Percentiles rank a stretch among this genome's conserved stretches.
phyloP scores from a whole-genome alignment of 257 asterid genomes.

The Solanum etuberosum region DNA sequence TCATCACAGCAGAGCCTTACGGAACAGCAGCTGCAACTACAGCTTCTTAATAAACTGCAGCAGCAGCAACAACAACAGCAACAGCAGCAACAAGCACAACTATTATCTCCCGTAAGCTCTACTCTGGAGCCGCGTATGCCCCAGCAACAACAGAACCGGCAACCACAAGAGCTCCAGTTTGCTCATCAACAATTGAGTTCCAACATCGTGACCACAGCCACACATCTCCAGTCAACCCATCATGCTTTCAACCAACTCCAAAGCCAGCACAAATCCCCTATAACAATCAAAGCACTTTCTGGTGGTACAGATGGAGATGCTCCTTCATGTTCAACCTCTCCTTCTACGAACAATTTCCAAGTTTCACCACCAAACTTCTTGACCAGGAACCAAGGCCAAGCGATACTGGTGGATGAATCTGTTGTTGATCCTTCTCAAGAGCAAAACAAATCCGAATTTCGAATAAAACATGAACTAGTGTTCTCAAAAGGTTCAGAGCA shows the following conservation, averaged over 20 bases:
- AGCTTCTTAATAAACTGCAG: slow-evolving; percentile 66
- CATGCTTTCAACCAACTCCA: slow-evolving; percentile 54
- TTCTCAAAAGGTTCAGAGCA: slow-evolving; percentile 47
- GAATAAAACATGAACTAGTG: slow-evolving; percentile 39
- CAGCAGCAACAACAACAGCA: slow-evolving; percentile 24
- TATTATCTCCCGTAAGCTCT: slow-evolving; percentile 28
- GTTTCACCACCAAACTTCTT: slow-evolving; percentile 40
- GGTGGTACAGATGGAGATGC: slow-evolving; percentile 57
- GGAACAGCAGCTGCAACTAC: slow-evolving; percentile 72
- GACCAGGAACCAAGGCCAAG: slow-evolving; percentile 38
- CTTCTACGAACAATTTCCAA: slow-evolving; percentile 56
- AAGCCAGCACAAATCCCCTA: slow-evolving; percentile 42
- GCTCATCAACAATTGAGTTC: slow-evolving; percentile 37
- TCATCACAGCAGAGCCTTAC: slow-evolving; percentile 39
- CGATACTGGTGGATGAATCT: slow-evolving; percentile 32
- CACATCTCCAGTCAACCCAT: slow-evolving; percentile 45
- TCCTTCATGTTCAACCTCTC: slow-evolving; percentile 67
- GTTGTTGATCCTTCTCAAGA: slow-evolving; percentile 39
- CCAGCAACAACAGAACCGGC: slow-evolving; percentile 56
- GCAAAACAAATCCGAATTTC: slow-evolving; percentile 37
- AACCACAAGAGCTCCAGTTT: slow-evolving; percentile 26
- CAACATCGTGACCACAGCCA: slow-evolving; percentile 37
- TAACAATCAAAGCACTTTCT: slow-evolving; percentile 29
- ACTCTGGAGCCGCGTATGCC: slow-evolving; percentile 42
- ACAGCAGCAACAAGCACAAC: slow-evolving; percentile 37